Evolutionary conservation across 139 green algal species (phyloP).

Genomic region (Picocystis salinarum): DNA sequence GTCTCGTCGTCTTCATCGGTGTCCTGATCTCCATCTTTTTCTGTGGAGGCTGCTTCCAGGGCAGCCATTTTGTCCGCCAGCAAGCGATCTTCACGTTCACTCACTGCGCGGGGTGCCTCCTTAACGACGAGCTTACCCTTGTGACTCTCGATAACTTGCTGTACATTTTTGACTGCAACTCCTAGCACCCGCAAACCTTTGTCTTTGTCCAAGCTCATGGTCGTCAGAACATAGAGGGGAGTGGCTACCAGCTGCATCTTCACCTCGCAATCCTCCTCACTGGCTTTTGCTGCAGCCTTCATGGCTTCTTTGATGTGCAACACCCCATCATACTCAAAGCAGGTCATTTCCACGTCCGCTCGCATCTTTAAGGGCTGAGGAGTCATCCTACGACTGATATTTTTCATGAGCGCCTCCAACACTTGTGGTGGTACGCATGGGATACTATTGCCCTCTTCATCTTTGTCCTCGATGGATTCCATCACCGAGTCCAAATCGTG

Average conservation of each 20-base stretch:
- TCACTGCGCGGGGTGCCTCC: constrained; percentile 77
- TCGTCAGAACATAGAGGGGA: constrained; percentile 96
- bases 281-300: constrained; percentile 33
- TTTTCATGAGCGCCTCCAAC: constrained; percentile 70
- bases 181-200: constrained; percentile 30
- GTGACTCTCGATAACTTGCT: constrained; percentile 46
- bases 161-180: constrained; percentile 17
- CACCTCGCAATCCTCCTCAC: constrained; percentile 64
- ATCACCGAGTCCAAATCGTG: constrained; percentile 46
- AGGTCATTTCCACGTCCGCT: constrained; percentile 94
- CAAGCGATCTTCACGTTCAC: constrained; percentile 74
- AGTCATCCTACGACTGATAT: constrained; percentile 90
- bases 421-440: constrained; percentile 24
- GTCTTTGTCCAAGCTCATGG: constrained; percentile 80
- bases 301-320: constrained; percentile 90
- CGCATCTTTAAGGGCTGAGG: constrained; percentile 98
- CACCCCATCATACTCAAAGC: constrained; percentile 91
- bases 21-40: constrained; percentile 13
- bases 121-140: constrained; percentile 84
- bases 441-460: constrained; percentile 23
- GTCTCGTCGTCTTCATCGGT: constrained; percentile 13
- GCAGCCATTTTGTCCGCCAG: constrained; percentile 71
- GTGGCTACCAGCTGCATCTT: constrained; percentile 93
- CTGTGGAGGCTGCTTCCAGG: constrained; percentile 28
- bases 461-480: constrained; percentile 15